Conservation (phyloP, 345 rosid genomes). For the Gossypium anomalum region DNA sequence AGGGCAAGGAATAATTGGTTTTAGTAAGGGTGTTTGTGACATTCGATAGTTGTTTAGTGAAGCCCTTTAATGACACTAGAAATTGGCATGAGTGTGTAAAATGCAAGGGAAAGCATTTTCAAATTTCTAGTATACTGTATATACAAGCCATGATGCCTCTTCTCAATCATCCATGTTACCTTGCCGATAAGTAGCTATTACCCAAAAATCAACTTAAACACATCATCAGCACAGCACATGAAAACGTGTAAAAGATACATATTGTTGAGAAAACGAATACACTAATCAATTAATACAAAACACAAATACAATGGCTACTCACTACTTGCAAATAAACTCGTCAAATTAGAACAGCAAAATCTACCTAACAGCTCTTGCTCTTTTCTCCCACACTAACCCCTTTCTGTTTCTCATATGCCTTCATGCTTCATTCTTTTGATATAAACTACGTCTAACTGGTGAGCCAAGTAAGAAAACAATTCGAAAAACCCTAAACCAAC, state of each 20-base stretch:
- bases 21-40: neutral
- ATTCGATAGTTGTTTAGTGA: neutral
- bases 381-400: no score
- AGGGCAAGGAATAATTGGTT: neutral
- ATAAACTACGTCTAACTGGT: neutral
- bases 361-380: no score
- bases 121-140: neutral
- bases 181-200: neutral
- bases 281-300: no score
- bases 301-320: no score
- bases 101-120: neutral
- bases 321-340: no score
- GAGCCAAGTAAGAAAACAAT: neutral
- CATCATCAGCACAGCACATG: slow-evolving; percentile 72
- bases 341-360: no score
- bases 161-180: neutral
- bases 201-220: neutral
- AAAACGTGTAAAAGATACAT: neutral
- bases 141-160: neutral
- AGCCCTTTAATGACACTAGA: no score
- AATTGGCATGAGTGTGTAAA: no score
- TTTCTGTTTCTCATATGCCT: no score
- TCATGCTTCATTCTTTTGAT: no score
- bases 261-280: no score
- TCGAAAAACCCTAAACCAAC: slow-evolving; percentile 9